Evolutionary conservation across 208 protist species (phyloP).

Genomic region (Crithidia sp.): DNA sequence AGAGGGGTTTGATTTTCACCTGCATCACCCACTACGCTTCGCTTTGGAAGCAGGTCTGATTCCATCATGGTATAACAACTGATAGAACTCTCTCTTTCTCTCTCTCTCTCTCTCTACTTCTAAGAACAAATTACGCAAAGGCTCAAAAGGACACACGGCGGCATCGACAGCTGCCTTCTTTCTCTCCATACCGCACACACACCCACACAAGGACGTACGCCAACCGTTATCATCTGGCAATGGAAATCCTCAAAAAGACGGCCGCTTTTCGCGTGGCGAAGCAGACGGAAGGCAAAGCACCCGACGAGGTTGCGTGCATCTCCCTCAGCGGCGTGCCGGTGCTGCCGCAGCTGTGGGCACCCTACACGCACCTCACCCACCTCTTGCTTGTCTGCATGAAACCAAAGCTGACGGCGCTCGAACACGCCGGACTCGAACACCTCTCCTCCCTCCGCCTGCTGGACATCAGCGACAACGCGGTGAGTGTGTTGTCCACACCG

Average conservation of each 20-base stretch:
- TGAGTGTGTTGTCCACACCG: conserved; percentile 39
- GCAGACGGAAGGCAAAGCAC: conserved; percentile 54
- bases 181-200: not conserved
- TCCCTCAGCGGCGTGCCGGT: conserved; percentile 69
- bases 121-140: no score
- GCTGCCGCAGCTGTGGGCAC: conserved; percentile 49
- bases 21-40: no score
- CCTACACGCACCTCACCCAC: conserved; percentile 57
- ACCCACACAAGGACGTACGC: not conserved
- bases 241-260: conserved; percentile 80
- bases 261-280: conserved; percentile 69
- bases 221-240: conserved; percentile 6
- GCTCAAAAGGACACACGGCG: no score
- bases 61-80: no score
- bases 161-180: not conserved
- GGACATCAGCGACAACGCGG: conserved; percentile 87
- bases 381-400: conserved; percentile 74
- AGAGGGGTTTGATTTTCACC: no score
- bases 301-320: conserved; percentile 63
- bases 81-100: no score
- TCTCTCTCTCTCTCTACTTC: no score
- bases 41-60: no score
- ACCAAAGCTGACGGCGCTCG: conserved; percentile 47
- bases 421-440: conserved; percentile 32
- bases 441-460: conserved; percentile 58